Conservation (phyloP, 805 yeast species). For the Saccharomyces paradoxus region DNA sequence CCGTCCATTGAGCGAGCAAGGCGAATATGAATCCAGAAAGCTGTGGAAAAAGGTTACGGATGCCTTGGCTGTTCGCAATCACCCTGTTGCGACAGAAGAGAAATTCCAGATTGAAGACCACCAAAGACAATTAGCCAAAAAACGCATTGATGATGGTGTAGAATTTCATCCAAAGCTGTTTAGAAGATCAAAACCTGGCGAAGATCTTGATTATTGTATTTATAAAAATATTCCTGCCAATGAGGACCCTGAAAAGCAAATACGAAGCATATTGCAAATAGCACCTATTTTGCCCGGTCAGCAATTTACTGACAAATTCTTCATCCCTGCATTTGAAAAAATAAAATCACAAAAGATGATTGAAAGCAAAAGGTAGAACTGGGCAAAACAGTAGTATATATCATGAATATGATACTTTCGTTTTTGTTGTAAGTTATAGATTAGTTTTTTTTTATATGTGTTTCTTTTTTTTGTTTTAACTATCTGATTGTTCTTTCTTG, state of each 20-base stretch:
- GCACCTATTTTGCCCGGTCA: slow-evolving; percentile 86
- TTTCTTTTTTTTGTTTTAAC: not conserved
- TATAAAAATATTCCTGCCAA: slow-evolving; percentile 54
- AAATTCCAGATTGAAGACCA: slow-evolving; percentile 78
- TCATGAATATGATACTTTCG: not conserved
- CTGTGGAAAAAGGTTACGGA: slow-evolving; percentile 78
- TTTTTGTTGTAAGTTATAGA: not conserved
- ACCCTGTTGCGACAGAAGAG: slow-evolving; percentile 77
- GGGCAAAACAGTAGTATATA: not conserved
- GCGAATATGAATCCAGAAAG: slow-evolving; percentile 67
- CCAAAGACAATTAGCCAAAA: slow-evolving; percentile 71
- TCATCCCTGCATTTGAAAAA: slow-evolving; percentile 60
- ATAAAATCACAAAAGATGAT: slow-evolving; percentile 20
- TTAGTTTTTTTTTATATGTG: not conserved
- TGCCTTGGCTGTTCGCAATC: slow-evolving; percentile 73
- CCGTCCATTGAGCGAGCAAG: slow-evolving; percentile 74
- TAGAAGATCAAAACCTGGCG: slow-evolving; percentile 37
- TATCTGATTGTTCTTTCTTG: not conserved
- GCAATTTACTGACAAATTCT: slow-evolving; percentile 51
- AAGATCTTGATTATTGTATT: slow-evolving; percentile 54
- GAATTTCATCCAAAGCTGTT: slow-evolving; percentile 78
- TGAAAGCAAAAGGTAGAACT: not conserved
- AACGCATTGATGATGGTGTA: slow-evolving; percentile 67
- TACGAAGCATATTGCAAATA: slow-evolving; percentile 48
- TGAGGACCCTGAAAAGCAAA: slow-evolving; percentile 45